Conservation (phyloP, 495 filamentous ascomycete genomes). For the Neurospora sublineolata region DNA sequence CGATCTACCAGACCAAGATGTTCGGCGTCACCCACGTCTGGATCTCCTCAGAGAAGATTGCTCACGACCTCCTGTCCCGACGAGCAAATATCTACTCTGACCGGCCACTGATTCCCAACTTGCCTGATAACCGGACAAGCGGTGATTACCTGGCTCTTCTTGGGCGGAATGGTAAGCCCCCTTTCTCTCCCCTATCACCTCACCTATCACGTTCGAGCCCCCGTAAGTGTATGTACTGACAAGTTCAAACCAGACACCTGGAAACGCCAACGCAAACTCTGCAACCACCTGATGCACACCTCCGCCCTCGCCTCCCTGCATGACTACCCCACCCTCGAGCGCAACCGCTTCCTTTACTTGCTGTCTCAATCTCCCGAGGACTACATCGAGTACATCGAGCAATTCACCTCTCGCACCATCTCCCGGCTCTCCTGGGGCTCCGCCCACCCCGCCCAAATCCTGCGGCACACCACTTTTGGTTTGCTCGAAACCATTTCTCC, state of each 20-base stretch:
- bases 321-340: conserved; percentile 41
- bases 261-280: conserved; percentile 48
- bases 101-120: conserved; percentile 43
- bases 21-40: conserved; percentile 47
- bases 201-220: not conserved
- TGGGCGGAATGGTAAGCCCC: conserved; percentile 34
- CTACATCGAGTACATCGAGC: conserved; percentile 45
- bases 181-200: not conserved
- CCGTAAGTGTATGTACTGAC: not conserved
- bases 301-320: conserved; percentile 34
- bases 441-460: conserved; percentile 31
- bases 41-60: conserved; percentile 45
- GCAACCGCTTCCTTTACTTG: conserved; percentile 41
- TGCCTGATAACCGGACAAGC: conserved; percentile 43
- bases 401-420: conserved; percentile 49
- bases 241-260: conserved; percentile 32
- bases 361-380: conserved; percentile 28
- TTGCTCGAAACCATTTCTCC: conserved; percentile 48
- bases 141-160: conserved; percentile 45
- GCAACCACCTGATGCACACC: conserved; percentile 41
- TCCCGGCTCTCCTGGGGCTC: conserved; percentile 48
- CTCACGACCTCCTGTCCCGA: conserved; percentile 49
- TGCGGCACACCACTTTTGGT: conserved; percentile 44
- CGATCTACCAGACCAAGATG: conserved; percentile 48
- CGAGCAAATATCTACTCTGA: conserved; percentile 49